Base-by-base conservation (phyloP, 306 rosid genomes). In the Citrullus amarus region DNA sequence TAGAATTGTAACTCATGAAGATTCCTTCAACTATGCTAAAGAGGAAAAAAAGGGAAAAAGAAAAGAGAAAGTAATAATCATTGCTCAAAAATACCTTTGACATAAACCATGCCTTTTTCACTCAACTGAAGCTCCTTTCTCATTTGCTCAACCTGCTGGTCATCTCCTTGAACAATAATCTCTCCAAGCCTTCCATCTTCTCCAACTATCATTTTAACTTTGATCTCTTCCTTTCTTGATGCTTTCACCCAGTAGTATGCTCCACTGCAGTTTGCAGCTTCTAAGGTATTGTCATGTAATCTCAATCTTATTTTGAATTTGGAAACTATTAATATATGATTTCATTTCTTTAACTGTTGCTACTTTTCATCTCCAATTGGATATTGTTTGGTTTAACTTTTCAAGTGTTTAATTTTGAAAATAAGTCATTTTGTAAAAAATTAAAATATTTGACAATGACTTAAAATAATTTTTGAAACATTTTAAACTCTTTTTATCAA, bases 21-120 rank as follows among this genome's bases (percentile, higher is more conserved):
- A 9, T 62, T 8, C 14, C 28, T 38, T 16, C 69, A 38, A 16
- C 71, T 30, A 30, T 65, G 25, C 48, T 28, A 62, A 34, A 39
- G 10, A 63, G 3, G 2, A 39, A 65, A 8, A 18, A 43, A 22
- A 9, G 7, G 9, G 1, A 43, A n/a, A 22, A 11, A 1, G 32
- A 62, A n/a, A 56, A 8, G 30, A 56, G 1, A 3, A 2, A 58
- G 16, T 20, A 25, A 48, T 12, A 8, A 12, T 84, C 43, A 84
- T 85, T 82, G 83, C 82, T 91, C 91, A 9, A 85, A 86, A 30
- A 89, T 73, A n/a, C 93, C 96, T 78, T 89, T 91, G 38, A 90
- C 96, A 69, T 88, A 93, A 36, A 88, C 98, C 96, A 91, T 88
- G 30, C 97, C 98, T 36, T 93, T 93, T 75, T 91, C 93, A 51